phyloP scores from a whole-genome alignment of 2,329 filamentous ascomycete genomes.

The Aspergillus udagawae region DNA sequence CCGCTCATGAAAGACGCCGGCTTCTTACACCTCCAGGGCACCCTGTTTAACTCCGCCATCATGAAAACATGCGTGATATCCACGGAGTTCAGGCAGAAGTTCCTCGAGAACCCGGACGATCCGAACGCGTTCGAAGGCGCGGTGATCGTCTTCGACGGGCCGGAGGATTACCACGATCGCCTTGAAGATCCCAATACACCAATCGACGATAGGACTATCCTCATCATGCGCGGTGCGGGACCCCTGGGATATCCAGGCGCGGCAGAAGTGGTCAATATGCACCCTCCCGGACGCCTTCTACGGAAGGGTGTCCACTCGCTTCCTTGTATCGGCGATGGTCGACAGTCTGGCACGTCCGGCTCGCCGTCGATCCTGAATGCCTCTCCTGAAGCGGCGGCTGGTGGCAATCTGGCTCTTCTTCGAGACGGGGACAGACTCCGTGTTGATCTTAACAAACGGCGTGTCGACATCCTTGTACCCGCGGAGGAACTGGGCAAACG shows the following conservation, averaged over 20 bases:
- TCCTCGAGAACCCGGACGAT: constrained; percentile 44
- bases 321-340: constrained; percentile 52
- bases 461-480: constrained; percentile 47
- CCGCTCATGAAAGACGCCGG: constrained; percentile 50
- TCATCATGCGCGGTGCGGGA: constrained; percentile 49
- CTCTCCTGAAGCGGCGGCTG: constrained; percentile 52
- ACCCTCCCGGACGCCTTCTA: constrained; percentile 44
- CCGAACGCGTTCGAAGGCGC: constrained; percentile 47
- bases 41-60: constrained; percentile 49
- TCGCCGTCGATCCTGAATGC: constrained; percentile 55
- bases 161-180: constrained; percentile 46
- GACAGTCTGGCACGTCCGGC: constrained; percentile 54
- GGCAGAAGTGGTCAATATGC: constrained; percentile 53
- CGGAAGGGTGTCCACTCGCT: constrained; percentile 46
- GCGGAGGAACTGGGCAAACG: constrained; percentile 42
- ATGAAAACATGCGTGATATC: constrained; percentile 53
- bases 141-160: constrained; percentile 50
- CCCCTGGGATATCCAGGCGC: constrained; percentile 50
- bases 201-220: constrained; percentile 43
- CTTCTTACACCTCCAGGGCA: constrained; percentile 49
- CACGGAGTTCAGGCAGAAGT: constrained; percentile 42
- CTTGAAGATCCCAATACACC: constrained; percentile 39
- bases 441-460: constrained; percentile 48
- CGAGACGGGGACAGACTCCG: constrained; percentile 48
- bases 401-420: constrained; percentile 51